Conservation (phyloP, 1,284 basidiomycete genomes). For the Moesziomyces globuligerus region DNA sequence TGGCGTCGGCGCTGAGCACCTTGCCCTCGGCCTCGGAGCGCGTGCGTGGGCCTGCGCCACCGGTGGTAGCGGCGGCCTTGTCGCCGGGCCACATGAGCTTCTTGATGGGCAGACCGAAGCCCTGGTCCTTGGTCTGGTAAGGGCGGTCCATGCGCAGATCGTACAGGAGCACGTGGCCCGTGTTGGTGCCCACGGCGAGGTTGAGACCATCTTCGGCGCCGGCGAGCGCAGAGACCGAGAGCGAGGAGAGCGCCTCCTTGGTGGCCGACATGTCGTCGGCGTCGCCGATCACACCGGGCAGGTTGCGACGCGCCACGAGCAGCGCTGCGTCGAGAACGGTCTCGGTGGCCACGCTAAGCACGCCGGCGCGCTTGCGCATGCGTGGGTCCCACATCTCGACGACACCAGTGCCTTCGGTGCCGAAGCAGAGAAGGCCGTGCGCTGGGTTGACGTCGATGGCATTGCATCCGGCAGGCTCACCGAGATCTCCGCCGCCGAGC, state of each 20-base stretch:
- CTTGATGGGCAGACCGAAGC: conserved; percentile 91
- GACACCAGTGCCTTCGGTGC: conserved; percentile 79
- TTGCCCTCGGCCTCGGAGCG: conserved; percentile 70
- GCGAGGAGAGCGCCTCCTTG: conserved; percentile 62
- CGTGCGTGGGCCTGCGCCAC: conserved; percentile 76
- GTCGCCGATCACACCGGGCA: conserved; percentile 60
- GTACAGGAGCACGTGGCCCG: conserved; percentile 92
- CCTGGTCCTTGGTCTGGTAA: conserved; percentile 93
- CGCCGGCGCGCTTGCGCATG: conserved; percentile 79
- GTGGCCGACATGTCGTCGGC: conserved; percentile 57
- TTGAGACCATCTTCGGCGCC: conserved; percentile 84
- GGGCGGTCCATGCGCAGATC: conserved; percentile 87
- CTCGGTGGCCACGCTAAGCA: conserved; percentile 78
- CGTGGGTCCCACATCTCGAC: conserved; percentile 97
- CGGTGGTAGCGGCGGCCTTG: conserved; percentile 69
- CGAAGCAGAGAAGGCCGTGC: conserved; percentile 90
- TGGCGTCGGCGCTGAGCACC: conserved; percentile 63
- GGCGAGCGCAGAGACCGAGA: conserved; percentile 83
- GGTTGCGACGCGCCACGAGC: conserved; percentile 66
- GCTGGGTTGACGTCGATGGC: conserved; percentile 91
- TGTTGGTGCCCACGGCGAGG: conserved; percentile 91
- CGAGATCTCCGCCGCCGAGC: conserved; percentile 67
- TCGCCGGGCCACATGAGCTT: conserved; percentile 88
- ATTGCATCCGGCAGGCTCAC: conserved; percentile 80
- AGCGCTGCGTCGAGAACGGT: conserved; percentile 62